Base-by-base conservation (phyloP, 192 early-diverging fungal species). In the Linnemannia hyalina region DNA sequence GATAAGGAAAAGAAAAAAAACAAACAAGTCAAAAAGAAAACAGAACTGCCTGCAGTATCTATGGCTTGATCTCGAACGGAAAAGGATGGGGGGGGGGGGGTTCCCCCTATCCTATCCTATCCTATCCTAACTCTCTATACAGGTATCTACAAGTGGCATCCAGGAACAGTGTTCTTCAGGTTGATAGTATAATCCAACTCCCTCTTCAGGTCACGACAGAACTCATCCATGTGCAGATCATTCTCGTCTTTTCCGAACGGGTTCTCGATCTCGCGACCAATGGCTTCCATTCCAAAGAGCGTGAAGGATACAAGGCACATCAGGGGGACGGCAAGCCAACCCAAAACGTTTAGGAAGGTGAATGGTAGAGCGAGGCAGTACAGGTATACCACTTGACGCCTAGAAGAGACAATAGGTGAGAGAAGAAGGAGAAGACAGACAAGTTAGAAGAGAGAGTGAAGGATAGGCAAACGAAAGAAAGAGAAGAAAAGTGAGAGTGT, bases 231-330 rank as follows among this genome's bases (percentile, higher is more conserved):
- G 42, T 90, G 90, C 36, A 93, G 69, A 83, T 92, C 91, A 75
- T 93, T 93, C 26, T 80, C 76, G 60, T 91, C 88, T 65, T 88
- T 85, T 80, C 89, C 91, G 71, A 92, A 80, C 29, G 96, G 96
- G 87, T 97, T 96, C 82, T 97, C 96, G 73, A 97, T 96, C 89
- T 97, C 94, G 15, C 70, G 71, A 76, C 88, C 84, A 81, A 97
- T 97, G 49, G 90, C 91, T 78, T 96, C 94, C 81, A 96, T 94
- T 80, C 97, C 97, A 70, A 96, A 92, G 78, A 96, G 88, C 3
- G 88, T 92, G 82, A 96, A 96, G 3, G 92, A 82, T 40, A 93
- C 90, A 4, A 97, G 76, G 46, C 90, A 80, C 52, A 93, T 85
- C 22, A 93, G 80, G 18, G 95, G 92, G 57, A 96, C 92, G 42